Evolutionary conservation across 805 yeast species (phyloP).

Genomic region (Starmera caribaea): DNA sequence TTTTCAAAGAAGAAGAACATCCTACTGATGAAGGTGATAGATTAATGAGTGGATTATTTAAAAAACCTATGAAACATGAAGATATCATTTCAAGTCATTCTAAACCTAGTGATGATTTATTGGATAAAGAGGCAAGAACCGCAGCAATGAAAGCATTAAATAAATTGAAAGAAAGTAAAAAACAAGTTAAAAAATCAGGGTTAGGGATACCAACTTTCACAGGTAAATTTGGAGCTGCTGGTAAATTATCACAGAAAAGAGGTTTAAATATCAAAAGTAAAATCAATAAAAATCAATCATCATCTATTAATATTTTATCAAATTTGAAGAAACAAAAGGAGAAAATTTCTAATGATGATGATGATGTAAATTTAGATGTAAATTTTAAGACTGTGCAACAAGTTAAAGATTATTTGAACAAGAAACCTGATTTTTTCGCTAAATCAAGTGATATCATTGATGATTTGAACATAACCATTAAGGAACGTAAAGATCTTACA

Average conservation of each 20-base stretch:
- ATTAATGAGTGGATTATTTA: constrained; percentile 67
- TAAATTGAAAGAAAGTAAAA: constrained; percentile 48
- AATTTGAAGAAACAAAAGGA: constrained; percentile 33
- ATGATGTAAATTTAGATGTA: constrained; percentile 1
- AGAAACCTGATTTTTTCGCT: constrained; percentile 29
- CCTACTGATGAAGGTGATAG: constrained; percentile 43
- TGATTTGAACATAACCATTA: constrained; percentile 27
- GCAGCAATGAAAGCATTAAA: constrained; percentile 44
- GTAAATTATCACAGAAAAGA: constrained; percentile 30
- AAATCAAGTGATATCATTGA: constrained; percentile 39
- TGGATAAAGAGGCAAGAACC: constrained; percentile 54
- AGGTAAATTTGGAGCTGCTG: constrained; percentile 83
- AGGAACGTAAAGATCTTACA: constrained; percentile 44
- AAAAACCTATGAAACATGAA: constrained; percentile 69
- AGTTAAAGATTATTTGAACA: constrained; percentile 30
- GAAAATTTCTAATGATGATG: constrained; percentile 1
- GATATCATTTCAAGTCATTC: constrained; percentile 49
- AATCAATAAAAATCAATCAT: constrained; percentile 15
- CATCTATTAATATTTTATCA: constrained; percentile 39
- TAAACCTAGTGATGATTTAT: constrained; percentile 19
- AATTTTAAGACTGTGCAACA: constrained; percentile 20
- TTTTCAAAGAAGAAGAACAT: constrained; percentile 37
- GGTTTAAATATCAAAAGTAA: constrained; percentile 10
- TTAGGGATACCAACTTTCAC: constrained; percentile 96
- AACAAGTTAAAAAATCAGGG: constrained; percentile 26